A percentile compares a stretch with the other conserved stretches of the same genome.
Evolutionary conservation across 2,329 filamentous ascomycete species (phyloP).

Genomic region (Botrytis cinerea): DNA sequence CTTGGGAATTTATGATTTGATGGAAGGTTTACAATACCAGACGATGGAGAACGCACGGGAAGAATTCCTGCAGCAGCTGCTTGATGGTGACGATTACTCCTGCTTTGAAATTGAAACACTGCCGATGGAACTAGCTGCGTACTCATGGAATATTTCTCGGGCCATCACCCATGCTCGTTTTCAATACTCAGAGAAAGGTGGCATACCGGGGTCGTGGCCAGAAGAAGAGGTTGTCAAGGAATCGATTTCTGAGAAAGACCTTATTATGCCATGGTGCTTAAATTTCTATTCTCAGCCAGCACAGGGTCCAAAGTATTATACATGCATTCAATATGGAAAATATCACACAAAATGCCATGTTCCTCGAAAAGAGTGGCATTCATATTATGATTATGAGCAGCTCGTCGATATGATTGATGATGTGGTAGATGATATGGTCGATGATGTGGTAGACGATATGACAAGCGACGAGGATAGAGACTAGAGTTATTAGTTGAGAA

Average conservation of each 20-base stretch:
- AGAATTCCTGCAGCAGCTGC: neutral
- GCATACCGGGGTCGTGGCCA: neutral
- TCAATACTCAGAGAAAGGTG: fast-evolving
- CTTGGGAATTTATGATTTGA: fast-evolving
- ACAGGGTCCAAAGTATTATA: too few species aligned
- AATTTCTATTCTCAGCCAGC: fast-evolving
- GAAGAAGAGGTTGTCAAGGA: neutral
- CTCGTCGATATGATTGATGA: fast-evolving
- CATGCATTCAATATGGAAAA: neutral
- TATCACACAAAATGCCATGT: neutral
- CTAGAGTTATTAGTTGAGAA: neutral
- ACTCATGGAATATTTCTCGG: fast-evolving
- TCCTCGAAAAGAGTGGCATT: fast-evolving
- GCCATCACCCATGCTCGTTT: fast-evolving
- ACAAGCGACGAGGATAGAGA: neutral
- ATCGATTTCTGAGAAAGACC: neutral
- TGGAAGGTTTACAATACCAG: neutral
- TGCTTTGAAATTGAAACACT: fast-evolving
- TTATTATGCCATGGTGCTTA: neutral
- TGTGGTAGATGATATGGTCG: neutral
- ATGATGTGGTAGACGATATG: neutral
- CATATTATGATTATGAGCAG: fast-evolving
- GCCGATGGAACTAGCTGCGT: fast-evolving
- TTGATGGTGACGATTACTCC: fast-evolving
- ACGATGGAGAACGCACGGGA: neutral